Base-by-base conservation (phyloP, 129 eudicot species). In the Gnaphalium uliginosum region DNA sequence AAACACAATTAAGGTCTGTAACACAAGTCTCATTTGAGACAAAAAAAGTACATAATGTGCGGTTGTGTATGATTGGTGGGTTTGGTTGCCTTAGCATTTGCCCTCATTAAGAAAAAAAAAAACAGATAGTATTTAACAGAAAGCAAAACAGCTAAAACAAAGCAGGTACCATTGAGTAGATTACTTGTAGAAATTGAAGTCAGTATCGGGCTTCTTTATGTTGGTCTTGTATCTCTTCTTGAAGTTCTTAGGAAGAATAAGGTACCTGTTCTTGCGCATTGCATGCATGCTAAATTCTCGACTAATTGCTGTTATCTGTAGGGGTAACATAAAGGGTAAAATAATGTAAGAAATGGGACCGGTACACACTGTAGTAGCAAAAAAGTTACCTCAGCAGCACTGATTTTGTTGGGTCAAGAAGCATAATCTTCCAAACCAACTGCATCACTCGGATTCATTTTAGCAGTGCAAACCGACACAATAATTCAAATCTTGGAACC, bases 161-260 rank as follows among this genome's bases (percentile, higher is more conserved):
- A 5, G n/a, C 88, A 39, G 46, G 82, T 78, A 25, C 93, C 88
- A 18, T 51, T 51, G 18, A 51, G 21, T 51, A 17, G 58, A 51
- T 86, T 81, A 87, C 84, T 89, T 92, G 91, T 92, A 87, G 81
- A 92, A 89, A 23, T 89, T 96, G 27, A 89, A 92, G 71, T 92
- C 97, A 7, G 96, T 92, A 85, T 92, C 96, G 1, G 92, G 94
- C 77, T 89, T 92, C 90, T 92, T 92, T 17, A 87, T 92, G 68
- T 87, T 89, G 73, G 92, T 76, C 71, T 94, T 76, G 76, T 86
- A 92, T 7, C 96, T 96, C 85, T 92, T 92, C 85, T 92, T 96
- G 10, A 92, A 92, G 77, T 92, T 95, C 80, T 89, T 92, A 6
- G 96, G 98, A 18, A 92, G 91, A 62, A 92, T 88, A 32, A 88